Evolutionary conservation across 2,329 filamentous ascomycete genomes (phyloP).

Genomic region (Aspergillus vadensis): DNA sequence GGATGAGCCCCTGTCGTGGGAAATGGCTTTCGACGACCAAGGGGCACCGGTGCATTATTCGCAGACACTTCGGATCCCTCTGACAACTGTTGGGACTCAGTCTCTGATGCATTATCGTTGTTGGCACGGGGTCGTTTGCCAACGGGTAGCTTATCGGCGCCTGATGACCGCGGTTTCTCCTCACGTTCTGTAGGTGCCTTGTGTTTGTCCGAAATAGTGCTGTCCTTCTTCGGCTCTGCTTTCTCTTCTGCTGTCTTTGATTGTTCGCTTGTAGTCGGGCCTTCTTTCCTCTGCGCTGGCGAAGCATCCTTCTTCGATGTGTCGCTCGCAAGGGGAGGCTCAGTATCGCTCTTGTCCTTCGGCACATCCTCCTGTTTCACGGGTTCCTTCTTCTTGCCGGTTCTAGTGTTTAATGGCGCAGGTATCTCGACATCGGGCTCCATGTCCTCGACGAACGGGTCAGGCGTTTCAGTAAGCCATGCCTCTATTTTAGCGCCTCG

Average conservation of each 20-base stretch:
- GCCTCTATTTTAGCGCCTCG: conserved; percentile 60
- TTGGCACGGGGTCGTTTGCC: conserved; percentile 24
- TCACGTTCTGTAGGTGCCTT: conserved; percentile 18
- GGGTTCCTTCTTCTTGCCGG: conserved; percentile 36
- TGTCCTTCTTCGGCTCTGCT: conserved; percentile 10
- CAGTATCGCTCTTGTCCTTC: conserved; percentile 24
- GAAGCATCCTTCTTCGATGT: conserved; percentile 29
- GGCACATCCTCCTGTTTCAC: conserved; percentile 26
- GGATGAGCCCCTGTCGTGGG: conserved; percentile 56
- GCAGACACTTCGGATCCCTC: conserved; percentile 42
- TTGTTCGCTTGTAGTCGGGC: conserved; percentile 18
- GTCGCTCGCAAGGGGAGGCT: conserved; percentile 30
- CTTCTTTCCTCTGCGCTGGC: conserved; percentile 24
- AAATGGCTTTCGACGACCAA: conserved; percentile 49
- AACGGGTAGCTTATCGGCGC: conserved; percentile 11
- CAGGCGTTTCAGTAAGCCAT: conserved; percentile 61
- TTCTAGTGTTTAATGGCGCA: conserved; percentile 45
- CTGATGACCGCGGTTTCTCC: conserved; percentile 20
- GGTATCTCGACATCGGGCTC: conserved; percentile 41
- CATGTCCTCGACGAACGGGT: conserved; percentile 55
- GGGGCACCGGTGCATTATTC: conserved; percentile 42
- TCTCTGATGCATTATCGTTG: conserved; percentile 31
- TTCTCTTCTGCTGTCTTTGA: conserved; percentile 19
- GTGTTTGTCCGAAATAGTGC: conserved; percentile 13
- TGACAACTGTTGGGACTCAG: conserved; percentile 34